Evolutionary conservation across 2,329 filamentous ascomycete species (phyloP).

Genomic region (Arthroderma uncinatum): DNA sequence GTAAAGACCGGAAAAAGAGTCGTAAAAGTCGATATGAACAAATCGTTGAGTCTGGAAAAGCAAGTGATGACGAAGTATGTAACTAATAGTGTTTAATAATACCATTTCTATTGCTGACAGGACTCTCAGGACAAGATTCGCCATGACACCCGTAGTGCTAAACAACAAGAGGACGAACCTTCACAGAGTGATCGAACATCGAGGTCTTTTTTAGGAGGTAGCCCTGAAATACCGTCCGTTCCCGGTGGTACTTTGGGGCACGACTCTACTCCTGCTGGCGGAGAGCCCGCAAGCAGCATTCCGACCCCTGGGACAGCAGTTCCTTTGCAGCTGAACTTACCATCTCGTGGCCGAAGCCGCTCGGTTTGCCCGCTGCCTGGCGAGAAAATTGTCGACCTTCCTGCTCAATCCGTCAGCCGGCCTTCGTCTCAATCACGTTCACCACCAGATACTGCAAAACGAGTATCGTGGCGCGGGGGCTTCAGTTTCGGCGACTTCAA

Average conservation of each 20-base stretch:
- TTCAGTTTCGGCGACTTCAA: constrained; percentile 12
- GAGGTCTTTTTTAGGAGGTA: constrained; percentile 53
- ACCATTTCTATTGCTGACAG: constrained; percentile 3
- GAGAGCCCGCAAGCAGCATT: constrained; percentile 15
- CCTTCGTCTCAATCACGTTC: constrained; percentile 23
- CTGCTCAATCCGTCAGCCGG: constrained; percentile 25
- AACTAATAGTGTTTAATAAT: constrained; percentile 6
- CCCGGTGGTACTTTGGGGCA: constrained; percentile 39
- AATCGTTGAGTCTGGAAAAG: constrained; percentile 16
- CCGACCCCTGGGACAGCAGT: constrained; percentile 13
- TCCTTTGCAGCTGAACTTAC: constrained; percentile 1
- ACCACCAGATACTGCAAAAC: neutral
- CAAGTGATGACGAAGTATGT: constrained; percentile 29
- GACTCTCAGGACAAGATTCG: constrained; percentile 2
- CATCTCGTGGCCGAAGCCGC: constrained; percentile 21
- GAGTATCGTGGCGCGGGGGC: neutral
- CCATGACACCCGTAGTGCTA: neutral
- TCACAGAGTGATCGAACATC: constrained; percentile 1
- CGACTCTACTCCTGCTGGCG: constrained; percentile 9
- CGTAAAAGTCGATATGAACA: constrained; percentile 30
- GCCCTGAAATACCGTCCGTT: constrained; percentile 47
- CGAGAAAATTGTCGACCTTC: constrained; percentile 22
- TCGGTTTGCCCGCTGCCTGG: constrained; percentile 25
- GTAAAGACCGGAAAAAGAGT: constrained; percentile 21
- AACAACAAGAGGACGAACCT: neutral